These are phyloP conservation scores for Trichoderma simmonsii DNA, from an alignment of 2,329 filamentous ascomycete species.

Conservation along the genomic window DNA sequence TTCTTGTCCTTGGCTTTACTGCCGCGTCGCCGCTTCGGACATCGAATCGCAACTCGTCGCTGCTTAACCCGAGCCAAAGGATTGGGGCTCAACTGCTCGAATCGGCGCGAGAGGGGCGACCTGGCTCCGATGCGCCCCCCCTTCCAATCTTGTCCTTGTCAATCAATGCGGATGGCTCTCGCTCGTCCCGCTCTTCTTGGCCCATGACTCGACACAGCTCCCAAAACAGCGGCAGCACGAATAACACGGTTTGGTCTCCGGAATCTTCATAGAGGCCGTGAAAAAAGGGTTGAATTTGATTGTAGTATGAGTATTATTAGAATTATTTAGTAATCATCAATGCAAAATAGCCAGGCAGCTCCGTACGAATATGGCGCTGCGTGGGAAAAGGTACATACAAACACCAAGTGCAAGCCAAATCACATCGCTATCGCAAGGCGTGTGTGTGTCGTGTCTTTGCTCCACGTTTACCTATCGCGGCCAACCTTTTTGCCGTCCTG, in stretches of 20 bases:
- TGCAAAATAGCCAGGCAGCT: neutral
- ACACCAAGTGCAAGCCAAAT: neutral
- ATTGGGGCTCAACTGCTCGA: conserved; percentile 1
- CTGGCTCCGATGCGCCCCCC: conserved; percentile 1
- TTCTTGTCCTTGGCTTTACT: neutral
- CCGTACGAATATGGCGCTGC: neutral
- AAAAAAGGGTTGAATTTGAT: neutral
- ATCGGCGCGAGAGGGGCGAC: neutral
- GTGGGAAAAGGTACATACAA: neutral
- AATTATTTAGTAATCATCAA: neutral
- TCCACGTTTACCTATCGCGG: neutral
- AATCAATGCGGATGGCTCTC: neutral
- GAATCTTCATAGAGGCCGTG: neutral
- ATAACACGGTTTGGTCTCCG: neutral
- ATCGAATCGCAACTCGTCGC: neutral
- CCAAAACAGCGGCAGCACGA: conserved; percentile 4
- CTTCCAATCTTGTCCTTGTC: neutral
- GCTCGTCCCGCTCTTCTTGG: conserved; percentile 1
- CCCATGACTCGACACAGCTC: conserved; percentile 4
- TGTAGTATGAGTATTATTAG: no score
- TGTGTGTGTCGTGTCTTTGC: neutral
- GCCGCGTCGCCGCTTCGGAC: conserved; percentile 1
- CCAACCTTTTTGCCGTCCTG: neutral
- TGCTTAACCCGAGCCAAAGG: neutral
- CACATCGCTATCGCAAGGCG: neutral